These are phyloP conservation scores for Coemansia sp. DNA, from an alignment of 192 early-diverging fungal genomes.

Conservation along the genomic window DNA sequence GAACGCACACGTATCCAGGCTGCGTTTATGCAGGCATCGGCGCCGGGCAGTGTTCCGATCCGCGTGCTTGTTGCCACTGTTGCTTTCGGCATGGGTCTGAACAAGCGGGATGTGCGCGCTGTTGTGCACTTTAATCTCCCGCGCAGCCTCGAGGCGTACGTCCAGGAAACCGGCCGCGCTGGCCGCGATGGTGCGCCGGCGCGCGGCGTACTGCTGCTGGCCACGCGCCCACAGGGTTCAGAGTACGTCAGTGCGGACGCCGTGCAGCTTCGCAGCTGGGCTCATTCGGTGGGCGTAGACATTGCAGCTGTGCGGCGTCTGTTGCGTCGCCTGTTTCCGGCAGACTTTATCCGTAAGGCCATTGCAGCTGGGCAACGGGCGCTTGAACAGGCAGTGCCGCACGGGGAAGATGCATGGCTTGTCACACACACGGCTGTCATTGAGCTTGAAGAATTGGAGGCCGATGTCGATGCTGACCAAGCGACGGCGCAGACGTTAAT, in stretches of 20 bases:
- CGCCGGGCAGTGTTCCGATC: conserved; percentile 22
- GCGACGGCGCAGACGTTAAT: conserved; percentile 36
- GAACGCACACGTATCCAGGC: conserved; percentile 65
- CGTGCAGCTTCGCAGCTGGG: conserved; percentile 27
- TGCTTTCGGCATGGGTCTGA: conserved; percentile 74
- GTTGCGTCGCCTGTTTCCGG: conserved; percentile 19
- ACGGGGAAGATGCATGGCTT: background rate
- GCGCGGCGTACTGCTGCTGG: conserved; percentile 55
- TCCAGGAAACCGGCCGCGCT: conserved; percentile 73
- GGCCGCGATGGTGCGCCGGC: conserved; percentile 61
- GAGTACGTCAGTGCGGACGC: conserved; percentile 14
- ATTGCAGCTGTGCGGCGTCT: conserved; percentile 20
- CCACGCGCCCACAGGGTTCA: conserved; percentile 3
- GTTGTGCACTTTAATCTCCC: conserved; percentile 72
- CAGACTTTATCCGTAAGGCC: conserved; percentile 19
- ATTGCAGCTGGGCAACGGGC: conserved; percentile 7
- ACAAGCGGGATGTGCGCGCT: conserved; percentile 69
- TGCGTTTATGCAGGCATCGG: conserved; percentile 59
- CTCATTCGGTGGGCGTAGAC: conserved; percentile 25
- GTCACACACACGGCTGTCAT: conserved; percentile 22
- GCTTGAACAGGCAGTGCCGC: background rate
- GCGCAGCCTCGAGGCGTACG: conserved; percentile 71
- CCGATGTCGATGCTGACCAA: conserved; percentile 29
- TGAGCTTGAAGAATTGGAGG: conserved; percentile 15
- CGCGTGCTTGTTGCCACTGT: conserved; percentile 72